Evolutionary conservation across 306 rosid genomes (phyloP).

Genomic region (Begonia fuchsioides): DNA sequence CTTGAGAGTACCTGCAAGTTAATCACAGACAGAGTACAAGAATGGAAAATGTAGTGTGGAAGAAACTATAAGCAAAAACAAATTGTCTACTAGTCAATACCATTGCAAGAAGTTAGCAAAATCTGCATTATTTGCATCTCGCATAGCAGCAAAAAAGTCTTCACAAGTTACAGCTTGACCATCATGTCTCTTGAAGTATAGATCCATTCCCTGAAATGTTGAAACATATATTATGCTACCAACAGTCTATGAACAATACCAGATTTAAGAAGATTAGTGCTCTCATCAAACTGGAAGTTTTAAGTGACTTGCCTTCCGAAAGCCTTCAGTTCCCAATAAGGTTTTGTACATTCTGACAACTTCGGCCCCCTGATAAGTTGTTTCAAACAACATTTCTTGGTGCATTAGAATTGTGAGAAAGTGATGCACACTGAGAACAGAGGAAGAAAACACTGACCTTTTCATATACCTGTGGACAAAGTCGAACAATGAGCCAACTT

Average conservation of each 20-base stretch:
- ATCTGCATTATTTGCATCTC: constrained; percentile 82
- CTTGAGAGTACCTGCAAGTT: constrained; percentile 86
- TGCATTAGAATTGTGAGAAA: no score
- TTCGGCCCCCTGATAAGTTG: constrained; percentile 83
- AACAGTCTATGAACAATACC: no score
- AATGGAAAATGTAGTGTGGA: constrained; percentile 1
- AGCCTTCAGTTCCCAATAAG: constrained; percentile 79
- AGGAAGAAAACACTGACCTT: constrained; percentile 44
- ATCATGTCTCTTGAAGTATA: constrained; percentile 91
- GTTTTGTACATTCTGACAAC: constrained; percentile 99
- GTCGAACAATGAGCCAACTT: constrained; percentile 17
- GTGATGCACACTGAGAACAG: constrained; percentile 9
- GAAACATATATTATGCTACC: constrained; percentile 1
- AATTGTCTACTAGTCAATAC: constrained; percentile 18
- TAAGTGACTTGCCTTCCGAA: constrained; percentile 55
- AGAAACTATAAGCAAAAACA: constrained; percentile 10
- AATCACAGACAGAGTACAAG: constrained; percentile 7
- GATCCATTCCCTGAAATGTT: constrained; percentile 87
- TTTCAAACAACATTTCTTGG: background rate
- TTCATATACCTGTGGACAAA: constrained; percentile 77
- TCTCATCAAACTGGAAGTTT: background rate
- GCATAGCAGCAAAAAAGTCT: constrained; percentile 91
- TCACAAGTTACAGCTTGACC: constrained; percentile 98
- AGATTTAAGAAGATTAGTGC: no score
- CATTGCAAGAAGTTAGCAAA: constrained; percentile 85